Percentiles rank a stretch among this genome's conserved stretches.
These are phyloP conservation scores for Mortierella claussenii DNA, from an alignment of 192 early-diverging fungal species.

Conservation along the genomic window DNA sequence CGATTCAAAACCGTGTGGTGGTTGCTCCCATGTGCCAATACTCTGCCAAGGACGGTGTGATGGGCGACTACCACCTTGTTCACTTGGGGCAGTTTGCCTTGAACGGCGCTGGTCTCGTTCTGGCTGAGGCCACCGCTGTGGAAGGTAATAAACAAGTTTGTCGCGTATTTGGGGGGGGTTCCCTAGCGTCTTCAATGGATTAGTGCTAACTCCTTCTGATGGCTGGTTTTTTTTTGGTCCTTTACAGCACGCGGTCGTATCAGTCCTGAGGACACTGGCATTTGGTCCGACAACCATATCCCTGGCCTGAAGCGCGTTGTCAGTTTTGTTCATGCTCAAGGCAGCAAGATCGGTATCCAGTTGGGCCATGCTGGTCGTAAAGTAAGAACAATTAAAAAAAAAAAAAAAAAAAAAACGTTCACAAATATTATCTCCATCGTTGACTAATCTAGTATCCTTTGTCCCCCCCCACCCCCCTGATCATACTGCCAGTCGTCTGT, in stretches of 20 bases:
- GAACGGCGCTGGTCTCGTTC: slow-evolving; percentile 80
- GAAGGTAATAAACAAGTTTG: slow-evolving; percentile 6
- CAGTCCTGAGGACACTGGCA: slow-evolving; percentile 76
- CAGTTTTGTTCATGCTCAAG: slow-evolving; percentile 71
- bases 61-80: slow-evolving; percentile 70
- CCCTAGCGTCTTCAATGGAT: too few relatives aligned
- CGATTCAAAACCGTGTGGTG: slow-evolving; percentile 77
- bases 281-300: slow-evolving; percentile 87
- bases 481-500: background rate
- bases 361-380: slow-evolving; percentile 89
- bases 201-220: too few relatives aligned
- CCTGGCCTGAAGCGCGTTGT: slow-evolving; percentile 65
- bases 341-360: slow-evolving; percentile 75
- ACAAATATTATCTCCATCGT: background rate
- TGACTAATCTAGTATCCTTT: background rate
- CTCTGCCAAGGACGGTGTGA: slow-evolving; percentile 71
- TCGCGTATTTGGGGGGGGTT: too few relatives aligned
- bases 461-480: too few relatives aligned
- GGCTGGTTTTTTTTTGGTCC: too few relatives aligned
- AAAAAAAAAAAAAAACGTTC: too few relatives aligned
- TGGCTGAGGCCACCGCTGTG: slow-evolving; percentile 85
- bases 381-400: slow-evolving; percentile 8
- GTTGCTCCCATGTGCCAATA: slow-evolving; percentile 91
- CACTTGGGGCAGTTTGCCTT: slow-evolving; percentile 77
- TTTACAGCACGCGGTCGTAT: slow-evolving; percentile 74